Conservation (phyloP, 2,329 filamentous ascomycete genomes). For the Ophiocordyceps robertsii region DNA sequence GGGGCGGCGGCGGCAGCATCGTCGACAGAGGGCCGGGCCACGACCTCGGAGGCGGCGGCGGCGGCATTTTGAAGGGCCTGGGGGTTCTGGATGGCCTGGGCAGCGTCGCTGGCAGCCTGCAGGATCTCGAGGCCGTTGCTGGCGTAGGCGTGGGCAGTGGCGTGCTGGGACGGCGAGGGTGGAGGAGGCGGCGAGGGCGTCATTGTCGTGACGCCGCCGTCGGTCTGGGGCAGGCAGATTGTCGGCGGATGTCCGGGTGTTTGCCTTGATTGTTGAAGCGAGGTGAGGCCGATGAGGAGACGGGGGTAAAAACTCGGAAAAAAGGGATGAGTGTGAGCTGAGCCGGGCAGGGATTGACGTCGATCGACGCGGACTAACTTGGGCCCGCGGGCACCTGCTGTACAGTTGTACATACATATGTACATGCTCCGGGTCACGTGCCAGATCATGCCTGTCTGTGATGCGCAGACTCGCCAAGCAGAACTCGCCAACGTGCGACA, state of each 20-base stretch:
- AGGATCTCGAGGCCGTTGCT: constrained; percentile 32
- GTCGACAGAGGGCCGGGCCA: constrained; percentile 9
- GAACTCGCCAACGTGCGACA: too few relatives aligned
- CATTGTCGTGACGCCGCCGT: constrained; percentile 6
- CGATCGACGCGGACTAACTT: too few relatives aligned
- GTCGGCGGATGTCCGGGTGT: constrained; percentile 28
- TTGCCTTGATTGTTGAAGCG: constrained; percentile 20
- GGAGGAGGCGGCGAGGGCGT: constrained; percentile 12
- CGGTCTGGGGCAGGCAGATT: constrained; percentile 21
- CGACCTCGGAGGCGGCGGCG: constrained; percentile 20
- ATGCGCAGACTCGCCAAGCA: too few relatives aligned
- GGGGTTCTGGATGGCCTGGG: constrained; percentile 23
- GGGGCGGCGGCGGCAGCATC: constrained; percentile 17
- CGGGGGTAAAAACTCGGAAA: background rate
- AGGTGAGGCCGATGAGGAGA: constrained; percentile 20
- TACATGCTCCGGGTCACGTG: too few relatives aligned
- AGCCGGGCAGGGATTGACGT: too few relatives aligned
- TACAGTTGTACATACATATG: too few relatives aligned
- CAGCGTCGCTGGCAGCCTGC: constrained; percentile 30
- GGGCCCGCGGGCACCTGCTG: too few relatives aligned
- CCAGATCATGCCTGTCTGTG: too few relatives aligned
- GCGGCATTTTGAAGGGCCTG: constrained; percentile 25
- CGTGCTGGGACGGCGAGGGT: constrained; percentile 9
- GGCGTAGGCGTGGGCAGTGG: constrained; percentile 27
- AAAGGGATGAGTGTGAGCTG: background rate